Conservation (phyloP, 2,329 filamentous ascomycete genomes). For the Colletotrichum agaves region DNA sequence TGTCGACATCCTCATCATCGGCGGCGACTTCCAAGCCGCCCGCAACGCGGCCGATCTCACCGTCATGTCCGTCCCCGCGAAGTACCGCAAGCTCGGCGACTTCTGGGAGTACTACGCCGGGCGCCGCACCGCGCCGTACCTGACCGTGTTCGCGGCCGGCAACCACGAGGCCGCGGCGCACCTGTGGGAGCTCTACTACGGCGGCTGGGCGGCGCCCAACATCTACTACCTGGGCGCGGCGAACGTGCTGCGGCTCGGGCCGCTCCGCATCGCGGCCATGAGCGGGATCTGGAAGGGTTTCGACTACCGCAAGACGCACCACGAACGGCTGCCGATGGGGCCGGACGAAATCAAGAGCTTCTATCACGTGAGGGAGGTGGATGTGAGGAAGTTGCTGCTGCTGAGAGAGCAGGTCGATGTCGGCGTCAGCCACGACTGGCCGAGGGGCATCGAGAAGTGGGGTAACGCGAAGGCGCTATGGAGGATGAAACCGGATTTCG, state of each 20-base stretch:
- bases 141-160: conserved; percentile 92
- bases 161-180: conserved; percentile 96
- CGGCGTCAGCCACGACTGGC: conserved; percentile 96
- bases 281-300: conserved; percentile 96
- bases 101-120: conserved; percentile 96
- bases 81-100: conserved; percentile 89
- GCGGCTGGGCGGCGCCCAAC: conserved; percentile 95
- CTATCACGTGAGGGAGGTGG: conserved; percentile 90
- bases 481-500: conserved; percentile 77
- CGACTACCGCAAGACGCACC: conserved; percentile 85
- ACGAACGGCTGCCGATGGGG: conserved; percentile 88
- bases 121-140: conserved; percentile 78
- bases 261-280: conserved; percentile 86
- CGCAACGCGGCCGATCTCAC: conserved; percentile 89
- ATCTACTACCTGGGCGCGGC: conserved; percentile 98
- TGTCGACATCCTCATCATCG: conserved; percentile 92
- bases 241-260: conserved; percentile 85
- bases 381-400: conserved; percentile 89
- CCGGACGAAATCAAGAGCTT: conserved; percentile 80
- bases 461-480: conserved; percentile 79
- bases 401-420: conserved; percentile 90
- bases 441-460: conserved; percentile 80
- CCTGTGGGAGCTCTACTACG: conserved; percentile 92
- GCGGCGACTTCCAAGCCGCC: conserved; percentile 88
- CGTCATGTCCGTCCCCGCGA: conserved; percentile 88